Base-by-base conservation (phyloP, 805 yeast species). In the Ogataea haglerorum region DNA sequence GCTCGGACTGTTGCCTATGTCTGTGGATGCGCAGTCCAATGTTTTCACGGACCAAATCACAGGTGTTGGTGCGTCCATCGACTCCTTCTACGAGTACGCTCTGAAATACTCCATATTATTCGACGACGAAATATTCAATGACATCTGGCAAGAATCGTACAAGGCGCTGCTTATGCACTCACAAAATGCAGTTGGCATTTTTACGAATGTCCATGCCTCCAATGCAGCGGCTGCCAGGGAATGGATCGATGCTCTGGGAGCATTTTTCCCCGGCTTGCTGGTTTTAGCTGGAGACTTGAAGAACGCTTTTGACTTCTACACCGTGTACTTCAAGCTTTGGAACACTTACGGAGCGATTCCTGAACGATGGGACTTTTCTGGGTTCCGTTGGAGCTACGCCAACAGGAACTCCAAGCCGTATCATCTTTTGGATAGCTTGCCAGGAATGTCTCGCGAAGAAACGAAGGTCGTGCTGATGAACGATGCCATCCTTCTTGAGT, bases 11-110 rank as follows among this genome's bases (percentile, higher is more conserved):
- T 53, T 91, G 10, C 95, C 96, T 2, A 83, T 85, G 86, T 72
- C 90, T 0, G 67, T 89, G 4, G 80, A 82, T 45, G 46, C 57
- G 1, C 31, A 18, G n/a, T 18, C 40, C 0, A 53, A 68, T 1
- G 54, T 58, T 27, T 80, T 86, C 78, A 62, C 68, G 29, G 82
- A 82, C 41, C 58, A 72, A 0, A 62, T 79, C 29, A 77, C 93
- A 0, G 96, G 96, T 0, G 72, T 85, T 8, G 97, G 98, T 2
- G 97, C 97, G 0, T 84, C 95, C 2, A 76, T 87, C 12, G 98
- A 90, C 61, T 87, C 96, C 0, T 86, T 86, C 54, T 90, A 82
- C 57, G 98, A 90, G 56, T 86, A 89, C 61, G 85, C 95, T 0
- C 69, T 87, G 30, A 90, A 90, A 57, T 79, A 81, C 15, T 68